phyloP scores from a whole-genome alignment of 192 early-diverging fungal genomes.

The Podila epigama region DNA sequence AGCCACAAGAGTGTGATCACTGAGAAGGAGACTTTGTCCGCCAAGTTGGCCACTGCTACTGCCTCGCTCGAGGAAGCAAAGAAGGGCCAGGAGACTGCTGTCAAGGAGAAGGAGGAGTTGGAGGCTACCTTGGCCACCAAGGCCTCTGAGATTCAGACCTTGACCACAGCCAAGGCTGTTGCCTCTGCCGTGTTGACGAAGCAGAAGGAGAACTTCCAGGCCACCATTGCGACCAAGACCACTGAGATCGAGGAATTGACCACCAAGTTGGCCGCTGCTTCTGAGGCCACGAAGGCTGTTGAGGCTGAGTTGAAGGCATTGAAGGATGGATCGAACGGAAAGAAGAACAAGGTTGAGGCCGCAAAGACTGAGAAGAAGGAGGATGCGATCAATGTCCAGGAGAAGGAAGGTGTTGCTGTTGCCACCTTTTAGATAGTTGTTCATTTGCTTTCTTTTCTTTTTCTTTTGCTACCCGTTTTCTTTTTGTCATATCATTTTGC shows the following conservation, averaged over 20 bases:
- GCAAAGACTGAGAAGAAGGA: constrained; percentile 16
- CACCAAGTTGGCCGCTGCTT: background rate
- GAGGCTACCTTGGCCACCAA: background rate
- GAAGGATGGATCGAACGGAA: constrained; percentile 8
- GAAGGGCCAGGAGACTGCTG: constrained; percentile 2
- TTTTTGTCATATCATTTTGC: too few species aligned
- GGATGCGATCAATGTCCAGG: constrained; percentile 25
- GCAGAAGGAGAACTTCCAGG: constrained; percentile 28
- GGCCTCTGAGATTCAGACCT: background rate
- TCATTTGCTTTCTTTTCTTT: background rate
- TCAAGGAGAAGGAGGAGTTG: constrained; percentile 9
- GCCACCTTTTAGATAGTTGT: constrained; percentile 26
- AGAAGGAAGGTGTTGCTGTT: constrained; percentile 43
- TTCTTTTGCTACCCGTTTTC: background rate
- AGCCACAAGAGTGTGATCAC: constrained; percentile 12
- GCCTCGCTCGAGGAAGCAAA: constrained; percentile 3
- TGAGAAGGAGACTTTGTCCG: constrained; percentile 31
- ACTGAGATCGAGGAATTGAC: constrained; percentile 3
- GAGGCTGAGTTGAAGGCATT: constrained; percentile 16
- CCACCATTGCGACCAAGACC: constrained; percentile 6
- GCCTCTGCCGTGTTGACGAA: background rate
- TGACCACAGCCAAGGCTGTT: constrained; percentile 2
- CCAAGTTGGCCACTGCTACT: constrained; percentile 3
- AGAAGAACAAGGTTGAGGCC: constrained; percentile 17
- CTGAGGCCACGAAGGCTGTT: constrained; percentile 15